Conservation (phyloP, 805 yeast genomes). For the Candida stauntonica region DNA sequence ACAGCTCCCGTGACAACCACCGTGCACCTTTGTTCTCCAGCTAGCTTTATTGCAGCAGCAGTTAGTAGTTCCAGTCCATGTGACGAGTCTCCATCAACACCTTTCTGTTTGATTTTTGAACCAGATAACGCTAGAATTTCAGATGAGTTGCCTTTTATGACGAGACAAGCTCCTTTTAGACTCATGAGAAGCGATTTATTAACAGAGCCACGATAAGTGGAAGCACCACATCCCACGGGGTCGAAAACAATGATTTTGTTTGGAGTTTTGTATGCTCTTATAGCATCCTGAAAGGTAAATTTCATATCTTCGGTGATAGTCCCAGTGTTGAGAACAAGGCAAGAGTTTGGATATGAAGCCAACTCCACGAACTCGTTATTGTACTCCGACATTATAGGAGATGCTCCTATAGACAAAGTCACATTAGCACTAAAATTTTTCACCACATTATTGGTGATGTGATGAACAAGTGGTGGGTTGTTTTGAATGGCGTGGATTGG, state of each 20-base stretch:
- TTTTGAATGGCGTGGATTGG: conserved; percentile 18
- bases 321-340: conserved; percentile 71
- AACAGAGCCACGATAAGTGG: conserved; percentile 48
- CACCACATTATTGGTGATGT: conserved; percentile 85
- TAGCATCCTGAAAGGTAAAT: conserved; percentile 44
- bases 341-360: conserved; percentile 47
- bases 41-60: conserved; percentile 43
- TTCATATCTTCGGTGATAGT: conserved; percentile 42
- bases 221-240: conserved; percentile 93
- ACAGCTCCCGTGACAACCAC: conserved; percentile 68
- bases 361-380: conserved; percentile 64
- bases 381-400: conserved; percentile 86
- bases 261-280: conserved; percentile 49
- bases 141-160: conserved; percentile 83
- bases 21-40: conserved; percentile 47
- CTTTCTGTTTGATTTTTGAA: conserved; percentile 49
- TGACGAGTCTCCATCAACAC: conserved; percentile 54
- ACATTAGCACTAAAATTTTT: conserved; percentile 86
- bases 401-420: conserved; percentile 75
- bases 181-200: conserved; percentile 46
- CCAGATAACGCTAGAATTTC: conserved; percentile 67
- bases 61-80: conserved; percentile 26
- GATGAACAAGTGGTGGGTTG: conserved; percentile 68
- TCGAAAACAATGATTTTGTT: conserved; percentile 71
- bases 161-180: conserved; percentile 48